Base-by-base conservation (phyloP, 2,329 filamentous ascomycete species). In the Hypocreales sp. region DNA sequence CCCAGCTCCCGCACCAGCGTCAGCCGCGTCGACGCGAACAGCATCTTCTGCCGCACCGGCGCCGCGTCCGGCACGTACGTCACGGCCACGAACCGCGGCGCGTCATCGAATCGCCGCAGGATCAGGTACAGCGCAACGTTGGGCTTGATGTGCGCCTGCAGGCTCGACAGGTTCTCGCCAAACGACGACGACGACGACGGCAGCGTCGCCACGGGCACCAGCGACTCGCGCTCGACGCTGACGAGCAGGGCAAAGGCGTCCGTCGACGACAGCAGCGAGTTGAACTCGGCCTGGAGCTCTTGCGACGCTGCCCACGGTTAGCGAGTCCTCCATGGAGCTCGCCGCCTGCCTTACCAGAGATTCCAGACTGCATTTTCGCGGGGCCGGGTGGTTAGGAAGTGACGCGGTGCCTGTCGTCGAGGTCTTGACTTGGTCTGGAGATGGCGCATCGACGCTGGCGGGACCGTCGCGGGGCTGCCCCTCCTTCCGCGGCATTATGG, bases 1-100 rank as follows among this genome's bases (percentile, higher is more conserved):
- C 82, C 81, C 8, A 90, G 61, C 53, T 87, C 79, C 22, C 80
- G 68, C 26, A 77, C 67, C 2, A 90, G 63, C 1, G 79, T 80
- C 40, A 86, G 60, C 8, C 79, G 68, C 16, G 81, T 86, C 15
- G 73, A 70, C 5, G 81, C 80, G 49, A 87, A 86, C 14, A 90
- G 67, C 76, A 82, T 90, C 62, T 90, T 90, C 48, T 83, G 77
- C 21, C 81, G 73, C 31, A 90, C 80, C 16, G 76, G 78, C 21
- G 81, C 81, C 1, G 69, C 47, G 50, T 87, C 79, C 15, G 81
- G 82, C 5, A 90, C 72, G 49, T 84, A 90, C 20, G 79, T 83
- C 20, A 86, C 58, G 24, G 75, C 78, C 15, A 79, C 55, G 36
- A 84, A 72, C 37, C 51, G 53, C n/a, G 66, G 67, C 4, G 58